Percentiles rank a stretch among this genome's conserved stretches.
phyloP scores from a whole-genome alignment of 1,284 basidiomycete species.

The Omphalotus olearius region DNA sequence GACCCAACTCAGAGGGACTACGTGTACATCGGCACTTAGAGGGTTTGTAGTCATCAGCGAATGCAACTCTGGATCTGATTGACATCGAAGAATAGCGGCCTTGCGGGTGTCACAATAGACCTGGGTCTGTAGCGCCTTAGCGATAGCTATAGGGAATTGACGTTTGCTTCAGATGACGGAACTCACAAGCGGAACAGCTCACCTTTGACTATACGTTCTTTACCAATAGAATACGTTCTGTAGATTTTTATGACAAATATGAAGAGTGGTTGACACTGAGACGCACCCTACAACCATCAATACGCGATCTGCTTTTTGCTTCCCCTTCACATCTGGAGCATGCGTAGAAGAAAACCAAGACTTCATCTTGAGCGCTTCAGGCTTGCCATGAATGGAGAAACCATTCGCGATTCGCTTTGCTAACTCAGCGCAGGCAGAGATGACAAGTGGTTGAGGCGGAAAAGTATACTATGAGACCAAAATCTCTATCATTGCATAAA shows the following conservation, averaged over 20 bases:
- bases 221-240: constrained; percentile 95
- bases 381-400: constrained; percentile 21
- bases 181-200: neutral
- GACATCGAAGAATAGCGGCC: constrained; percentile 73
- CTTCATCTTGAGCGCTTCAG: constrained; percentile 35
- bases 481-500: constrained; percentile 3
- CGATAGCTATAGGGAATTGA: constrained; percentile 58
- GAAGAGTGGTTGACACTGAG: neutral
- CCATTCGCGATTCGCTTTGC: constrained; percentile 57
- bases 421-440: constrained; percentile 87
- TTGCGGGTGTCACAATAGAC: constrained; percentile 90
- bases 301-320: constrained; percentile 28
- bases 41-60: constrained; percentile 78
- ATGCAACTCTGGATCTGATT: constrained; percentile 81
- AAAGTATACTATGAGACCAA: constrained; percentile 73
- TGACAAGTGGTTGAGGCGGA: constrained; percentile 89
- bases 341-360: constrained; percentile 26
- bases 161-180: neutral
- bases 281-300: constrained; percentile 88
- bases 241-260: constrained; percentile 3
- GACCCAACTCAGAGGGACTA: constrained; percentile 80
- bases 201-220: constrained; percentile 96
- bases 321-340: constrained; percentile 19
- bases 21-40: constrained; percentile 74
- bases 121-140: constrained; percentile 77